phyloP scores from a whole-genome alignment of 2,329 filamentous ascomycete species.

The Didymella glomerata region DNA sequence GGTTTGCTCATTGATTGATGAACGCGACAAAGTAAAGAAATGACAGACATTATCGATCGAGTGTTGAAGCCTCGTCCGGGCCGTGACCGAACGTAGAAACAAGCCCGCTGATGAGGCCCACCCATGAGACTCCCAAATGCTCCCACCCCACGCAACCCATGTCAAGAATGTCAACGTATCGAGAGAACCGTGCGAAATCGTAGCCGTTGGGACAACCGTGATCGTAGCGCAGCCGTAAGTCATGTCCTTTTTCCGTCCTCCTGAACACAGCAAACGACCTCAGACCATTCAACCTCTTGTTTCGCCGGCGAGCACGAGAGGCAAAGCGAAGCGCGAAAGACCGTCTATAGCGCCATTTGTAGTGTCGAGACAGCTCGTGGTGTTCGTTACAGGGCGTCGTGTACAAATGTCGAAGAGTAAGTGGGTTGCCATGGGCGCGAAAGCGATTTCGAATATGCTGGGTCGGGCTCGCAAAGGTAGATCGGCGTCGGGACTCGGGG shows the following conservation, averaged over 20 bases:
- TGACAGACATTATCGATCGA: constrained; percentile 38
- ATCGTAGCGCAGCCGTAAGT: constrained; percentile 36
- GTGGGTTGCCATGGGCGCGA: constrained; percentile 43
- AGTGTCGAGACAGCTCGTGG: constrained; percentile 22
- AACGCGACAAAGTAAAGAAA: constrained; percentile 40
- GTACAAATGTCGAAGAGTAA: constrained; percentile 42
- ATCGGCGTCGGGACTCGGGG: constrained; percentile 45
- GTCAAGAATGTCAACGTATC: constrained; percentile 26
- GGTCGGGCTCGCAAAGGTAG: constrained; percentile 39
- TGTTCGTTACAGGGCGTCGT: constrained; percentile 27
- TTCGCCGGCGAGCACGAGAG: constrained; percentile 39
- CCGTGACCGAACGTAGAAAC: constrained; percentile 25
- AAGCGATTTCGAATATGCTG: constrained; percentile 46
- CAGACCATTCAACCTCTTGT: constrained; percentile 30
- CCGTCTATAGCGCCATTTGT: constrained; percentile 19
- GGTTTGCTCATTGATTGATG: constrained; percentile 30
- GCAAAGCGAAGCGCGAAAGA: constrained; percentile 26
- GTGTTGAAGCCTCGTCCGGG: constrained; percentile 20
- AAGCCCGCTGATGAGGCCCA: constrained; percentile 20
- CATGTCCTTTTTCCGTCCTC: constrained; percentile 33
- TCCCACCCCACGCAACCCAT: constrained; percentile 26
- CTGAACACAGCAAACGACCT: constrained; percentile 24
- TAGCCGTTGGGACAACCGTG: constrained; percentile 34
- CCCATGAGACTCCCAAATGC: constrained; percentile 19
- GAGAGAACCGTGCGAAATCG: constrained; percentile 25